Base-by-base conservation (phyloP, 768 basidiomycete species). In the Zangia roseola region DNA sequence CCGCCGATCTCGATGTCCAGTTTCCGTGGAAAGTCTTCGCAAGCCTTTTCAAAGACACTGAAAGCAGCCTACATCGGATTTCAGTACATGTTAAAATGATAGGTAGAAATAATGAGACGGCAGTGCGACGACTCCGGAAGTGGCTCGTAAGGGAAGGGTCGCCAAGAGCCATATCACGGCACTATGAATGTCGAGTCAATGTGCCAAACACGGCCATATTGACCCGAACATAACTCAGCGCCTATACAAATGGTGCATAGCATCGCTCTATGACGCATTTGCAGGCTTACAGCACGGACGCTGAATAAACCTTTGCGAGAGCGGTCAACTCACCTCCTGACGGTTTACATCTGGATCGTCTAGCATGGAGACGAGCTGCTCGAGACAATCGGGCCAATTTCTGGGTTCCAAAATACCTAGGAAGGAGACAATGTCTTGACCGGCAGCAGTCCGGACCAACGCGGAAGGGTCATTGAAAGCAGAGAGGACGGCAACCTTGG, bases 11-110 rank as follows among this genome's bases (percentile, higher is more conserved):
- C 89, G 54, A 97, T 81, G 69, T 97, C 92, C 72, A 97, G 80
- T 74, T 95, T 94, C 55, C 90, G 82, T 16, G 97, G 94, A 55
- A 91, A 94, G 65, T 99, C 97, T 69, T 98, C 93, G 69, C 93
- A 95, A 44, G 95, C 88, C 68, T 97, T 97, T 69, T 91, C 88
- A 30, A 98, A 79, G 3, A 93, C 86, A 64, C 91, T 89, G 72
- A 98, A 97, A 12, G 93, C 91, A 40, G 91, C 90, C 95, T 88
- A 44, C 0, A 31, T 55, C 19, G 25, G 47, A 53, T 45, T 55
- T 58, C 42, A 59, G 56, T 55, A 55, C 45, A 21, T 49, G 39
- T 41, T 52, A 19, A 13, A 35, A 36, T 10, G 10, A 45, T 20
- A 51, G 10, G 7, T 7, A 23, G 51, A 50, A 36, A 6, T 24